Percentiles rank a stretch among this genome's conserved stretches.
phyloP scores from a whole-genome alignment of 495 filamentous ascomycete species.

The Hyphodiscus hymeniophilus region DNA sequence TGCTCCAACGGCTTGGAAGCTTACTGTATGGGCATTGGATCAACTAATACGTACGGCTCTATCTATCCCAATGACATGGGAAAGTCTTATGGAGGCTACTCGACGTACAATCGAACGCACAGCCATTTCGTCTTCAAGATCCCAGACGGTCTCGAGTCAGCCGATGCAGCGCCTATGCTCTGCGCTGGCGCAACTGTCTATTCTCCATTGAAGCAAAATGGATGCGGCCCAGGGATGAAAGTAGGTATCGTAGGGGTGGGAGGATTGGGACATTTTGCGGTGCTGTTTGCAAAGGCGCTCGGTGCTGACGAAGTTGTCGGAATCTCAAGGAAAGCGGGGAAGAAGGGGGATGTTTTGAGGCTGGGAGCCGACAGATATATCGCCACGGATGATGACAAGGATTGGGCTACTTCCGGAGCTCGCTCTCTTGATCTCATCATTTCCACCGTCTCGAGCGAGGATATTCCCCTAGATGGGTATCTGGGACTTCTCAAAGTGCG shows the following conservation, averaged over 20 bases:
- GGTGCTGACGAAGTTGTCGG: conserved; percentile 23
- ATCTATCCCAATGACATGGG: not conserved
- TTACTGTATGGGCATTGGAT: not conserved
- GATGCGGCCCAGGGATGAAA: conserved; percentile 61
- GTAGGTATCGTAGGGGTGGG: conserved; percentile 61
- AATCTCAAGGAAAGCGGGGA: conserved; percentile 27
- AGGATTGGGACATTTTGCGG: conserved; percentile 60
- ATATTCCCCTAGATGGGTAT: not conserved
- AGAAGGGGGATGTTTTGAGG: not conserved
- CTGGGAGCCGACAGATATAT: not conserved
- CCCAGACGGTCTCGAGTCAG: conserved; percentile 58
- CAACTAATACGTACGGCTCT: not conserved
- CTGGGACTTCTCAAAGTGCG: not conserved
- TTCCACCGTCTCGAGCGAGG: not conserved
- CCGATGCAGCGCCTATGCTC: conserved; percentile 71
- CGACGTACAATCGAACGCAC: conserved; percentile 14
- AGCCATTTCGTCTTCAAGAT: conserved; percentile 51
- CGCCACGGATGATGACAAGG: not conserved
- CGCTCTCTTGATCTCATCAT: not conserved
- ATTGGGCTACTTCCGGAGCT: not conserved
- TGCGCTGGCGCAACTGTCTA: conserved; percentile 68
- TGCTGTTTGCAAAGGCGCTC: conserved; percentile 61
- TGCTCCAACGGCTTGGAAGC: not conserved
- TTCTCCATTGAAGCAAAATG: conserved; percentile 36
- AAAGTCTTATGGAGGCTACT: not conserved